Percentiles rank a stretch among this genome's conserved stretches.
Evolutionary conservation across 176 grass and related monocot species (phyloP).

Genomic region (Oryza meridionalis): DNA sequence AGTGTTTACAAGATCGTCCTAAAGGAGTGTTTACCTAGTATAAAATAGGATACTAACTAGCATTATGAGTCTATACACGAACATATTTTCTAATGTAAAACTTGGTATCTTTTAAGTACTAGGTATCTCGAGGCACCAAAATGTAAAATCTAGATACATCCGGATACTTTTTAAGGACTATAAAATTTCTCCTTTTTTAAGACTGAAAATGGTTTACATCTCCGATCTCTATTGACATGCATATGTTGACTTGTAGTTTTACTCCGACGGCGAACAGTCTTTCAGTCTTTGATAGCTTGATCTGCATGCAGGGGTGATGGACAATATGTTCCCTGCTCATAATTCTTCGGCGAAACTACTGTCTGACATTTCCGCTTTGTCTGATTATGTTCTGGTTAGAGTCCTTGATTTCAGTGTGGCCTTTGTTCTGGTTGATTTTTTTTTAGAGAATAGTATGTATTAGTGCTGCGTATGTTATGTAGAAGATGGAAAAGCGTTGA

Average conservation of each 20-base stretch:
- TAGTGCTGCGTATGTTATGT: not conserved
- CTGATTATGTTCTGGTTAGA: slow-evolving; percentile 56
- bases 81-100: too few relatives aligned
- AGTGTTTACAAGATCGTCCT: too few relatives aligned
- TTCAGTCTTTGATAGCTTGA: not conserved
- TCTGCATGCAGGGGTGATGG: slow-evolving; percentile 44
- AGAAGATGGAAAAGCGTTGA: not conserved
- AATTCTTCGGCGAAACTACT: slow-evolving; percentile 22
- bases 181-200: too few relatives aligned
- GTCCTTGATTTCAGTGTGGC: slow-evolving; percentile 10
- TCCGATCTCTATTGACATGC: not conserved
- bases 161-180: too few relatives aligned
- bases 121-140: too few relatives aligned
- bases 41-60: too few relatives aligned
- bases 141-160: too few relatives aligned
- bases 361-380: not conserved
- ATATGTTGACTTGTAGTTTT: not conserved
- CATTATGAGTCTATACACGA: too few relatives aligned
- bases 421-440: not conserved
- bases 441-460: not conserved
- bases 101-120: too few relatives aligned
- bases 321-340: slow-evolving; percentile 37
- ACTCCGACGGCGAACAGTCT: too few relatives aligned
- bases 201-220: not conserved
- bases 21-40: too few relatives aligned